Conservation (phyloP, 164 flowering plant species). For the Platanus orientalis region DNA sequence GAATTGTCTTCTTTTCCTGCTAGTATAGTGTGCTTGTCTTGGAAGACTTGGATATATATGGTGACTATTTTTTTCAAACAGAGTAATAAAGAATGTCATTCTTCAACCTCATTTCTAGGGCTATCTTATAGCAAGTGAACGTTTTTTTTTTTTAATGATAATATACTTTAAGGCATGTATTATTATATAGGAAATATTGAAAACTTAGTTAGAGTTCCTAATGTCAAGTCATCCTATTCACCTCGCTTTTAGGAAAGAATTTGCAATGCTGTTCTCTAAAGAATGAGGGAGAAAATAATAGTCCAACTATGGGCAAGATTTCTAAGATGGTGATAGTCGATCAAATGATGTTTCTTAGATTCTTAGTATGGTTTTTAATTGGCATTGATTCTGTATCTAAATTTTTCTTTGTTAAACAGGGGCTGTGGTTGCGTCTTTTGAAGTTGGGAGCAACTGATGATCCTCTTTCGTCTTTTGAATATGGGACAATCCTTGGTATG, state of each 20-base stretch:
- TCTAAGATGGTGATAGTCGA: neutral
- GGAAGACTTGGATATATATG: too few relatives aligned
- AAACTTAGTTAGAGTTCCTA: too few relatives aligned
- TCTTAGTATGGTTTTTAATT: neutral
- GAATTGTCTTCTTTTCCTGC: too few relatives aligned
- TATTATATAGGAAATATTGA: too few relatives aligned
- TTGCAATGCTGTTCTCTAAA: neutral
- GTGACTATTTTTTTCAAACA: too few relatives aligned
- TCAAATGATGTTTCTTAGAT: neutral
- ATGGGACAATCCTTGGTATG: conserved; percentile 96
- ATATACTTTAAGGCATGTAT: too few relatives aligned
- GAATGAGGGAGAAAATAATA: neutral
- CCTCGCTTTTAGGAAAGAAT: neutral
- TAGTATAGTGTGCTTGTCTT: too few relatives aligned
- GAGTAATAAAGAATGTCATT: too few relatives aligned
- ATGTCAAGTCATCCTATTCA: neutral
- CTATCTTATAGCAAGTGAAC: too few relatives aligned
- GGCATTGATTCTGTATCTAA: neutral
- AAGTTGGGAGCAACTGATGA: conserved; percentile 95
- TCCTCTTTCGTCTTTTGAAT: conserved; percentile 97
- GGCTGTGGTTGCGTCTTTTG: conserved; percentile 92
- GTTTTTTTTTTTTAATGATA: too few relatives aligned
- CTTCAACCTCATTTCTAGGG: too few relatives aligned
- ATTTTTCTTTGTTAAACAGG: conserved; percentile 38
- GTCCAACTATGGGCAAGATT: neutral